These are phyloP conservation scores for Xerocomus minutiporus DNA, from an alignment of 1,284 basidiomycete species.

Conservation along the genomic window DNA sequence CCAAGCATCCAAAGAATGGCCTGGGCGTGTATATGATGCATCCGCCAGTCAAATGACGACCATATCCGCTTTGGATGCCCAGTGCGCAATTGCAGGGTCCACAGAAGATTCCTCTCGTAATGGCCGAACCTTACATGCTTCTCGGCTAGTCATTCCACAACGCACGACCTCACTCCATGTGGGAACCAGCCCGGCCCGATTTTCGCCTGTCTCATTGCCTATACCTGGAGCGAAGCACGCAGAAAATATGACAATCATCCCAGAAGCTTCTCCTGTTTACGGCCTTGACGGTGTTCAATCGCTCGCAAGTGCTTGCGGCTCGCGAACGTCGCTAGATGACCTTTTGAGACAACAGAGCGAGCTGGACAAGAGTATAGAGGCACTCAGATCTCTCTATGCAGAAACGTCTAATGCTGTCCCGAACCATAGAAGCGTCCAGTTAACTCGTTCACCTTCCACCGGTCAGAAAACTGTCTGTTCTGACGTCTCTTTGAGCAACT, in stretches of 20 bases:
- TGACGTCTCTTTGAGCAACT: constrained; percentile 66
- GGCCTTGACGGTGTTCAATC: constrained; percentile 40
- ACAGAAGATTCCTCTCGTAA: constrained; percentile 6
- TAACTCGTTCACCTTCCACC: constrained; percentile 26
- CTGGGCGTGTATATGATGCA: constrained; percentile 6
- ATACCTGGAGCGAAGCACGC: background rate
- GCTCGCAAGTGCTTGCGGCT: constrained; percentile 5
- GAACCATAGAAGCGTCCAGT: constrained; percentile 9
- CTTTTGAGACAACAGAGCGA: constrained; percentile 59
- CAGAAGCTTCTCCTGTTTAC: constrained; percentile 44
- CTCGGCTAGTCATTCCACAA: constrained; percentile 1
- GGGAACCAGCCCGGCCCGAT: background rate
- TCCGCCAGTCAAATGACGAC: constrained; percentile 3
- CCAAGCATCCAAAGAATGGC: constrained; percentile 7
- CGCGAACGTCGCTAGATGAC: constrained; percentile 43
- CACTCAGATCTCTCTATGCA: constrained; percentile 48
- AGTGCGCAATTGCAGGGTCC: constrained; percentile 7
- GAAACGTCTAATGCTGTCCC: constrained; percentile 10
- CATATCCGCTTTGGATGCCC: constrained; percentile 7
- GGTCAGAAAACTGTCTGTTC: constrained; percentile 30
- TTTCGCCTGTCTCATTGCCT: constrained; percentile 1
- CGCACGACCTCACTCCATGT: constrained; percentile 3
- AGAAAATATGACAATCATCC: background rate
- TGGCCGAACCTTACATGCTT: constrained; percentile 1
- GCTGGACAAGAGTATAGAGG: constrained; percentile 61